Evolutionary conservation across 345 rosid species (phyloP).

Genomic region (Pistacia integerrima): DNA sequence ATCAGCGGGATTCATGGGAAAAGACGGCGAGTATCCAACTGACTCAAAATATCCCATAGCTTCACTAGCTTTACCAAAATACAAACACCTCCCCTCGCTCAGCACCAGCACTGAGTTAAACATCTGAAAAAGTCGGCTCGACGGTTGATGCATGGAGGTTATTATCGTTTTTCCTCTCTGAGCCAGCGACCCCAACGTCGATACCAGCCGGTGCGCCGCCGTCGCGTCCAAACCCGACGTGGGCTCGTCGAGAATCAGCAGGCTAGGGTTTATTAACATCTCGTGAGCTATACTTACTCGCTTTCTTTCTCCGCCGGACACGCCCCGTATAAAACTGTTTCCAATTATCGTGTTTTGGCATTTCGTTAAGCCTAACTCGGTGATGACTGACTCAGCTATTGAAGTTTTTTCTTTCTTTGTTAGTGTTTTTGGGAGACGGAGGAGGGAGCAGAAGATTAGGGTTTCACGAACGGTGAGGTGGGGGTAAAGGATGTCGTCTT

Average conservation of each 20-base stretch:
- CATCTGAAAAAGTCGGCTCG: constrained; percentile 82
- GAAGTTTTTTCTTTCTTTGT: constrained; percentile 49
- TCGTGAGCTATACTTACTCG: constrained; percentile 86
- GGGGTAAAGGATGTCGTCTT: constrained; percentile 84
- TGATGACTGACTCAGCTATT: constrained; percentile 64
- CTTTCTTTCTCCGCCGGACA: constrained; percentile 93
- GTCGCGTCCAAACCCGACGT: constrained; percentile 95
- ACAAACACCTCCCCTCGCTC: constrained; percentile 78
- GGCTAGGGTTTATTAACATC: constrained; percentile 79
- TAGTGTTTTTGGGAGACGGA: constrained; percentile 61
- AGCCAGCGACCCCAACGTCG: constrained; percentile 59
- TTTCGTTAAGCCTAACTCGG: constrained; percentile 77
- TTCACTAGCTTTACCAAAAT: constrained; percentile 71
- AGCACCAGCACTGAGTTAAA: constrained; percentile 74
- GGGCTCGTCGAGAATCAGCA: constrained; percentile 88
- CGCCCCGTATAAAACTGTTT: constrained; percentile 74
- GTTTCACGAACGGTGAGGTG: constrained; percentile 93
- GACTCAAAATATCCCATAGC: constrained; percentile 74
- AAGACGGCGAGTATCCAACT: constrained; percentile 84
- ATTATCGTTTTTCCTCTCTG: constrained; percentile 73
- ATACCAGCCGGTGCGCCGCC: constrained; percentile 76
- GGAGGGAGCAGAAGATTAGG: constrained; percentile 70
- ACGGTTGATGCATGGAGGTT: constrained; percentile 90
- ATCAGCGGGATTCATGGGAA: constrained; percentile 97
- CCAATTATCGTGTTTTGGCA: constrained; percentile 86